Conservation (phyloP, 2,329 filamentous ascomycete species). For the Pseudogymnoascus sp. region DNA sequence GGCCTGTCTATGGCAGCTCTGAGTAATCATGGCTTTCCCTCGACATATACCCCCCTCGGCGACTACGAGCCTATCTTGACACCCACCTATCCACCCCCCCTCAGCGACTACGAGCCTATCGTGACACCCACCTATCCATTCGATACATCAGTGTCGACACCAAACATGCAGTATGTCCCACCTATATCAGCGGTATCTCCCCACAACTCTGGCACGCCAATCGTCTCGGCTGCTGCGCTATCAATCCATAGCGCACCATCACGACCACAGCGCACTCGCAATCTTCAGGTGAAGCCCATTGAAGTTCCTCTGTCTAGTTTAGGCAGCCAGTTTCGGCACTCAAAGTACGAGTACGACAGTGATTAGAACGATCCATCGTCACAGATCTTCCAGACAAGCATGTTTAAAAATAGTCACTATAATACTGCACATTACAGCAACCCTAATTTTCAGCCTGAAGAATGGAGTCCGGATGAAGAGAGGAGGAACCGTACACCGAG, state of each 20-base stretch:
- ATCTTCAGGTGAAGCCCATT: not conserved
- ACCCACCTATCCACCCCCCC: not conserved
- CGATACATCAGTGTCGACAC: not conserved
- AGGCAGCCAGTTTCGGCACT: conserved; percentile 25
- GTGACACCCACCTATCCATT: not conserved
- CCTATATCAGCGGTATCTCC: not conserved
- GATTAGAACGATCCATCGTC: conserved; percentile 22
- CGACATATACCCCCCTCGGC: not conserved
- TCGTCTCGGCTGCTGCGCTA: conserved; percentile 23
- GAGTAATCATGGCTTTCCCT: conserved; percentile 21
- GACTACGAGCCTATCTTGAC: too few relatives aligned
- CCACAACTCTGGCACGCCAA: not conserved
- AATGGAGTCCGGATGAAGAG: conserved; percentile 34
- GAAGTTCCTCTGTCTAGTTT: not conserved
- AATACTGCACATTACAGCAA: conserved; percentile 63
- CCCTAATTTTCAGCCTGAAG: conserved; percentile 51
- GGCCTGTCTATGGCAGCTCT: conserved; percentile 21
- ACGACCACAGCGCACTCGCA: not conserved
- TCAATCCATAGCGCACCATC: conserved; percentile 22
- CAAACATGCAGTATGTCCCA: not conserved
- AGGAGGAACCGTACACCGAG: conserved; percentile 13
- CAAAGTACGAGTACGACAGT: conserved; percentile 20
- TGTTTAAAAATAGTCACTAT: conserved; percentile 60
- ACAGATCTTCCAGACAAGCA: conserved; percentile 38
- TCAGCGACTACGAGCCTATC: not conserved